Conservation (phyloP, 73 alveolate genomes). For the Paramecium caudatum region DNA sequence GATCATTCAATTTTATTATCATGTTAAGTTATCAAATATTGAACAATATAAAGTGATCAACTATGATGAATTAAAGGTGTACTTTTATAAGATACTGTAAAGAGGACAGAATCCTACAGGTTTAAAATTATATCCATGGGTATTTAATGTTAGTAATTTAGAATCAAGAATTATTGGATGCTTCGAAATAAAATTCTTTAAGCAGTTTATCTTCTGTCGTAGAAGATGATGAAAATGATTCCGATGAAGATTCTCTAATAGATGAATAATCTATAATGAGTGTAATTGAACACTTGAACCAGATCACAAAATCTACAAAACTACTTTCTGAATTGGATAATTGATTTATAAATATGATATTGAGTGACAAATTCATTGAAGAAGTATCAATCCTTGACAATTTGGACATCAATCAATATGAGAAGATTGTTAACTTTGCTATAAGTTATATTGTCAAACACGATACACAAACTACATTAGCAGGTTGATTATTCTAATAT, state of each 20-base stretch:
- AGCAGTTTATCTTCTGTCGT: conserved; percentile 29
- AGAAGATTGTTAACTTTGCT: conserved; percentile 26
- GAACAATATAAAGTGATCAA: conserved; percentile 10
- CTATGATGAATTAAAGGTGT: conserved; percentile 5
- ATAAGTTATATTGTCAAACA: conserved; percentile 54
- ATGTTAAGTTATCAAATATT: conserved; percentile 20
- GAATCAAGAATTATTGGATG: background rate
- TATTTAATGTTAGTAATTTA: background rate
- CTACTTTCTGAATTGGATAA: conserved; percentile 38
- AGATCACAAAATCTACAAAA: conserved; percentile 5
- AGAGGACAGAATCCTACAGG: background rate
- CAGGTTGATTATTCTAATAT: conserved; percentile 8
- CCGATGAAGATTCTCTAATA: conserved; percentile 31
- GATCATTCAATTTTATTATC: conserved; percentile 31
- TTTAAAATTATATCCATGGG: conserved; percentile 50
- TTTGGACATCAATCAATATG: background rate
- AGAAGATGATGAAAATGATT: conserved; percentile 8
- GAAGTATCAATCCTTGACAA: background rate
- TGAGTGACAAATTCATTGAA: conserved; percentile 53
- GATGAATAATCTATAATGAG: conserved; percentile 7
- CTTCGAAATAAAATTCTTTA: background rate
- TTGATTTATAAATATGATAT: conserved; percentile 55
- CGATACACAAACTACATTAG: conserved; percentile 63
- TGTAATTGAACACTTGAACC: conserved; percentile 4
- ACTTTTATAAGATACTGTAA: conserved; percentile 4